Conservation (phyloP, 2,329 filamentous ascomycete species). For the Aureobasidium uvarum region DNA sequence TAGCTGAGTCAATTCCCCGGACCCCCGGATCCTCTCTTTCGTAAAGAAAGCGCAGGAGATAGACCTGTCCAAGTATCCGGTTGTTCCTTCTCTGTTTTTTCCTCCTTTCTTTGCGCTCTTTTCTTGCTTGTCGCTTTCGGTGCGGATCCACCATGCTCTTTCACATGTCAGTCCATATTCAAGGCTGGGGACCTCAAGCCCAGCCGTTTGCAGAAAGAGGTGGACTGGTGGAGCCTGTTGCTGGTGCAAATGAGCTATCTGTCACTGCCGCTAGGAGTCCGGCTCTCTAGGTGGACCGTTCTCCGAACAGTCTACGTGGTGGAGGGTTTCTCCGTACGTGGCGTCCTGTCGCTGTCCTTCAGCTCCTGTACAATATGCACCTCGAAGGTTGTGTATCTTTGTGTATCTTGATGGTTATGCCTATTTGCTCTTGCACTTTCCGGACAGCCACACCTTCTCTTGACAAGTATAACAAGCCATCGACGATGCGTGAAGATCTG, state of each 20-base stretch:
- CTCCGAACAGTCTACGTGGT: background rate
- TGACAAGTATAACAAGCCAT: background rate
- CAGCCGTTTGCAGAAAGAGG: background rate
- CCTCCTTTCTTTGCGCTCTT: background rate
- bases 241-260: background rate
- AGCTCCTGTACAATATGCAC: background rate
- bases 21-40: background rate
- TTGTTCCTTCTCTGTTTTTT: constrained; percentile 2
- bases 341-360: background rate
- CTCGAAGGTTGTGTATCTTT: background rate
- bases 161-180: background rate
- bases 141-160: background rate
- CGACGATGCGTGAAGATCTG: background rate
- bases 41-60: background rate
- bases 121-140: background rate
- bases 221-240: background rate
- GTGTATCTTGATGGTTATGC: background rate
- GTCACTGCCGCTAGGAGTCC: background rate
- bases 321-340: background rate
- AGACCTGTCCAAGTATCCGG: background rate
- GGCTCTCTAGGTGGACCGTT: background rate
- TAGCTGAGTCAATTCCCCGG: background rate
- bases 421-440: background rate
- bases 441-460: constrained; percentile 2
- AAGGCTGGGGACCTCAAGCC: background rate